Conservation (phyloP, 495 filamentous ascomycete genomes). For the Penicillium soppii region DNA sequence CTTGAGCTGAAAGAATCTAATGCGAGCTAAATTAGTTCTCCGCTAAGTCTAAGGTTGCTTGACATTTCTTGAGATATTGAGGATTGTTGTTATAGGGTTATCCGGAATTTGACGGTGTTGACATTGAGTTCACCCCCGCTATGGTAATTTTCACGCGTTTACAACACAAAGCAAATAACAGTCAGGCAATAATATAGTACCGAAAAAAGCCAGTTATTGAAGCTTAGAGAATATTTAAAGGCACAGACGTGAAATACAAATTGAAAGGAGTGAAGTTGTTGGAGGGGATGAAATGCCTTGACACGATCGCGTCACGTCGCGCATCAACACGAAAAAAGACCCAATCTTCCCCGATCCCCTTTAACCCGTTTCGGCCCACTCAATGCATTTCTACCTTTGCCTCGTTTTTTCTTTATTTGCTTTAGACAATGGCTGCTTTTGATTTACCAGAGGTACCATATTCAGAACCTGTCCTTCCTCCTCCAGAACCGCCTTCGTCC, state of each 20-base stretch:
- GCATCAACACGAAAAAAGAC: conserved; percentile 6
- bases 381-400: conserved; percentile 15
- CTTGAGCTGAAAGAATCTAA: too few relatives aligned
- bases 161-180: too few relatives aligned
- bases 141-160: neutral
- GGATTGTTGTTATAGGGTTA: too few relatives aligned
- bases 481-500: conserved; percentile 46
- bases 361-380: conserved; percentile 22
- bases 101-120: neutral
- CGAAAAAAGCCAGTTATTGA: neutral
- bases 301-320: conserved; percentile 13
- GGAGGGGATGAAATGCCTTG: conserved; percentile 4
- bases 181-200: neutral
- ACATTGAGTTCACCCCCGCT: neutral
- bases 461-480: conserved; percentile 43
- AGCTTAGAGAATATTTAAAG: neutral
- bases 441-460: conserved; percentile 40
- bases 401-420: too few relatives aligned
- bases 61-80: too few relatives aligned
- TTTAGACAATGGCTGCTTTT: conserved; percentile 37
- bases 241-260: neutral
- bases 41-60: too few relatives aligned
- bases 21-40: too few relatives aligned
- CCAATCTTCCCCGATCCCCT: conserved; percentile 17
- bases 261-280: neutral